Evolutionary conservation across 2,329 filamentous ascomycete species (phyloP), one percentile per base, ranked within the genome.

Genomic region (Scedosporium dehoogii): DNA sequence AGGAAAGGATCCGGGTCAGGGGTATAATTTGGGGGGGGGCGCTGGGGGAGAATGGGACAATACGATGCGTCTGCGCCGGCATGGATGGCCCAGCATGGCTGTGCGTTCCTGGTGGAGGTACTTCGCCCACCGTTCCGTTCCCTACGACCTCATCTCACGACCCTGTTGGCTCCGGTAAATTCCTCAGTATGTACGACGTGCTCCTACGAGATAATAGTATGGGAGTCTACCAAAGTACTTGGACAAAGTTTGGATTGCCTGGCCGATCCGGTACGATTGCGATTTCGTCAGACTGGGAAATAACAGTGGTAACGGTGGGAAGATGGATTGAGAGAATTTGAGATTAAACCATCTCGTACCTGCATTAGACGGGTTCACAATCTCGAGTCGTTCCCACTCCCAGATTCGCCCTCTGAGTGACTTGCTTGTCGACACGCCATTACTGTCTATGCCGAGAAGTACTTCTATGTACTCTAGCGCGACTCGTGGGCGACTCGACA

Each of bases 291-390:
- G 33, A 38, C 33, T 38, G 33, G 44, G 44, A 23, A 48, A 48
- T 48, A 48, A 25, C 44, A 21, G 44, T 48, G 16, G 44, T 48
- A 55, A 18, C 51, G 51, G 18, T 55, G 51, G 51, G n/a, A 48
- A 18, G 7, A 18, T 55, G 51, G 51, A 55, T 48, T 23, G 44
- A 48, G 44, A 48, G 16, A 7, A 48, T 48, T 48, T 48, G 16
- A 23, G 21, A 18, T 48, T n/a, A n/a, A 18, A 18, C 44, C 44
- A 18, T 18, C n/a, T 48, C 21, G 51, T 55, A 55, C 51, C 51
- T 55, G 51, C 51, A 55, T 55, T 55, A 55, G 51, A 55, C 51
- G 51, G n/a, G 51, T 55, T 55, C 51, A 48, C 44, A 48, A 48
- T 48, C 44, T 18, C n/a, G 44, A 48, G n/a, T 18, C 44, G 21